A percentile compares a stretch with the other conserved stretches of the same genome.
These are phyloP conservation scores for Penicillium sp. DNA, from an alignment of 2,329 filamentous ascomycete genomes.

Conservation along the genomic window DNA sequence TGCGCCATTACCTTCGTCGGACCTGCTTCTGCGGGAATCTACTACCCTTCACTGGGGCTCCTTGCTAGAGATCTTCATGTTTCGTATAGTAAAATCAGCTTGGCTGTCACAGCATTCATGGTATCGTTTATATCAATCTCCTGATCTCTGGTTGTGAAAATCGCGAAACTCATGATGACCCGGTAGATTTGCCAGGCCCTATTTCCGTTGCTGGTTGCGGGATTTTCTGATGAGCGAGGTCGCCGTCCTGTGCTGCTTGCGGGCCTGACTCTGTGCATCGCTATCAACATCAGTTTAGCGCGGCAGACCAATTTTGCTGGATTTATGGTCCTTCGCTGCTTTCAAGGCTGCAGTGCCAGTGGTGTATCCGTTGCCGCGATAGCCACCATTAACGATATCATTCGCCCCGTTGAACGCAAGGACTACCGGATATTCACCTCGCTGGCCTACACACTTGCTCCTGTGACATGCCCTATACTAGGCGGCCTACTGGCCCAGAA, in stretches of 20 bases:
- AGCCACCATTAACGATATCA: conserved; percentile 44
- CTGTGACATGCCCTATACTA: conserved; percentile 51
- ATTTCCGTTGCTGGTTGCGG: conserved; percentile 47
- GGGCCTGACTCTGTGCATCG: conserved; percentile 46
- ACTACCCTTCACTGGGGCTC: conserved; percentile 30
- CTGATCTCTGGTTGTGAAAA: not conserved
- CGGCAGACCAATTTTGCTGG: conserved; percentile 40
- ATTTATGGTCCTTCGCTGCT: conserved; percentile 39
- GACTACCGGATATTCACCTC: conserved; percentile 41
- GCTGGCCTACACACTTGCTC: conserved; percentile 18
- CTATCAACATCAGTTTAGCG: conserved; percentile 43
- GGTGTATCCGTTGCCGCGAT: conserved; percentile 43
- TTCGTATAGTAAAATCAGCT: conserved; percentile 18
- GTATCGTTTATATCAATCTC: conserved; percentile 11
- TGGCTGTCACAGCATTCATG: conserved; percentile 39
- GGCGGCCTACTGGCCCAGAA: conserved; percentile 51
- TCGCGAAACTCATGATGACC: not conserved
- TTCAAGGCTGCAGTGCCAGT: conserved; percentile 47
- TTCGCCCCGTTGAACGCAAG: conserved; percentile 43
- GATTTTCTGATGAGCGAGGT: conserved; percentile 49
- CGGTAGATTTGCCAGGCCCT: conserved; percentile 39
- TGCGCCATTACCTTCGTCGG: not conserved
- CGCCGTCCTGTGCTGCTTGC: conserved; percentile 48
- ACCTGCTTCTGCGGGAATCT: conserved; percentile 23
- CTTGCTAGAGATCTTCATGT: conserved; percentile 30